Evolutionary conservation across 495 filamentous ascomycete genomes (phyloP).

Genomic region (Penicillium taxi): DNA sequence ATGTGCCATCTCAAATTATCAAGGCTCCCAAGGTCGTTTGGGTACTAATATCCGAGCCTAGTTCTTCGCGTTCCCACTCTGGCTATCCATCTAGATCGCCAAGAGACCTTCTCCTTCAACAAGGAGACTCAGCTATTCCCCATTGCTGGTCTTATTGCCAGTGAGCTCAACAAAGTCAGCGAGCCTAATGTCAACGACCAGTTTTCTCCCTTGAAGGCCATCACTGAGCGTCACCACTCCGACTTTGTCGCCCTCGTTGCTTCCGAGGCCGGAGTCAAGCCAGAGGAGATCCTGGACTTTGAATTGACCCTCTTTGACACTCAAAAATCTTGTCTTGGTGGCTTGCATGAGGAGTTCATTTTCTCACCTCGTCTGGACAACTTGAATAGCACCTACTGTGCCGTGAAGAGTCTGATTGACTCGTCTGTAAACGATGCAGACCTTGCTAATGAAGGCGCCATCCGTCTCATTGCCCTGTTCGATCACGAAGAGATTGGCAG

Average conservation of each 20-base stretch:
- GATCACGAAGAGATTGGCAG: constrained; percentile 98
- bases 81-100: constrained; percentile 86
- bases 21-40: no score
- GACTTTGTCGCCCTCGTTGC: constrained; percentile 80
- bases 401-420: constrained; percentile 68
- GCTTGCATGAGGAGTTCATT: constrained; percentile 87
- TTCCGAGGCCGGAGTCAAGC: constrained; percentile 59
- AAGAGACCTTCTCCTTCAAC: constrained; percentile 81
- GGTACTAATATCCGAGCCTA: constrained; percentile 17
- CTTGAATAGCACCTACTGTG: constrained; percentile 89
- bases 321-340: constrained; percentile 80
- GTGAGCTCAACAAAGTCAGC: constrained; percentile 73
- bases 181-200: constrained; percentile 35
- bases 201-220: constrained; percentile 60
- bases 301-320: constrained; percentile 95
- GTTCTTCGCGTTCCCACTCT: constrained; percentile 85
- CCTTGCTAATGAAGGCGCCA: constrained; percentile 67
- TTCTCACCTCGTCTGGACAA: constrained; percentile 92
- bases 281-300: constrained; percentile 77
- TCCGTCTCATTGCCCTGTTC: constrained; percentile 85
- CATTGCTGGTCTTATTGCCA: constrained; percentile 78
- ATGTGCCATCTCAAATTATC: constrained; percentile 10
- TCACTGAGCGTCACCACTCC: constrained; percentile 82
- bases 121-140: constrained; percentile 94
- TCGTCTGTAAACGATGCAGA: constrained; percentile 55